Conservation (phyloP, 2,329 filamentous ascomycete genomes). For the Ceratocystis destructans region DNA sequence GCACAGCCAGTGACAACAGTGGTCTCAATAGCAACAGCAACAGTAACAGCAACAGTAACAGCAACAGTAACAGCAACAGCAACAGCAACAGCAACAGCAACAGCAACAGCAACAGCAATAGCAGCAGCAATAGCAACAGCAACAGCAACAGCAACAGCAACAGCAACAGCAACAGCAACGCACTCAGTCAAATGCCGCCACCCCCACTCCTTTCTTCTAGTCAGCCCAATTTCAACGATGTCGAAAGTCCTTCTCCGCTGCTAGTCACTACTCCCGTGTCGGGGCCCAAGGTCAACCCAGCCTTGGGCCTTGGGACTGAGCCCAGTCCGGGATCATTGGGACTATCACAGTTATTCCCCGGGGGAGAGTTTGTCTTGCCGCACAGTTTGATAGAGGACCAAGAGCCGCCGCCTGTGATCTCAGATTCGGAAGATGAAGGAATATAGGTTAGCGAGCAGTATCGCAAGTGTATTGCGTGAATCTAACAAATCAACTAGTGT, state of each 20-base stretch:
- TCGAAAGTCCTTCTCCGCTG: constrained; percentile 21
- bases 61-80: neutral
- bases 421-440: constrained; percentile 28
- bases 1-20: neutral
- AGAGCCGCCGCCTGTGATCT: constrained; percentile 26
- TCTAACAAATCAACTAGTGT: too few species aligned
- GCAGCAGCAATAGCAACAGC: neutral
- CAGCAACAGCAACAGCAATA: constrained; percentile 4
- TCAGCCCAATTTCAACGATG: constrained; percentile 21
- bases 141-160: neutral
- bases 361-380: constrained; percentile 37
- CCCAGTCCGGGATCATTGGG: constrained; percentile 17
- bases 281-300: neutral
- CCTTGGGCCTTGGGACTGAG: constrained; percentile 4
- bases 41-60: neutral
- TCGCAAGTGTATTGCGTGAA: too few species aligned
- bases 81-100: neutral
- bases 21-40: neutral
- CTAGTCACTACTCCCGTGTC: neutral
- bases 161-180: constrained; percentile 1
- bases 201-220: constrained; percentile 19
- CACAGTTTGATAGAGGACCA: constrained; percentile 32
- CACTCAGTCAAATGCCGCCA: constrained; percentile 9
- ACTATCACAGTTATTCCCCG: constrained; percentile 37
- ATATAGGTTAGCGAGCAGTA: neutral